A percentile compares a stretch with the other conserved stretches of the same genome.
Evolutionary conservation across 768 basidiomycete species (phyloP).

Genomic region (Termitomyces sp.): DNA sequence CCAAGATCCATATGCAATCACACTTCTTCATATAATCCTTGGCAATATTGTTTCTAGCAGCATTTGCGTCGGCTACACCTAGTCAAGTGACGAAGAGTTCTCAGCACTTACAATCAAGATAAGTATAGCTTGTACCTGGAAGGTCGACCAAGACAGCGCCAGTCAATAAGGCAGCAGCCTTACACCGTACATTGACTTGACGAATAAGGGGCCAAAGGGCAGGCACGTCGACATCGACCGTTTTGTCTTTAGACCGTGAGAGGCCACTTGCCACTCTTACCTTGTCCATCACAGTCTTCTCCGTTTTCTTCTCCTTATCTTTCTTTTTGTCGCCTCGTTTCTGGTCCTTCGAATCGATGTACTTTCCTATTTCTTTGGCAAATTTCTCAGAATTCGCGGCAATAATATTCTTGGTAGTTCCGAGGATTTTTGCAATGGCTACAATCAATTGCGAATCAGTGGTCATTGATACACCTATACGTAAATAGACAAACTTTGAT

Average conservation of each 20-base stretch:
- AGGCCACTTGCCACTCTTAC: constrained; percentile 22
- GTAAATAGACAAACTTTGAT: constrained; percentile 36
- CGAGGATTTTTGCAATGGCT: constrained; percentile 48
- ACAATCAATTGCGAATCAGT: not conserved
- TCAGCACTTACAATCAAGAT: not conserved
- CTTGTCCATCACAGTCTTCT: constrained; percentile 33
- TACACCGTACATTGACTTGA: constrained; percentile 58
- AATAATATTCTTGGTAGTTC: constrained; percentile 49
- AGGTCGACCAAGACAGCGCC: constrained; percentile 66
- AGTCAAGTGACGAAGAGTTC: not conserved
- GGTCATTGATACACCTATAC: not conserved
- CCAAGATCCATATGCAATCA: constrained; percentile 64
- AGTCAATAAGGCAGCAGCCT: constrained; percentile 47
- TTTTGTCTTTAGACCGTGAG: constrained; percentile 20
- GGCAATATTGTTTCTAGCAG: constrained; percentile 58
- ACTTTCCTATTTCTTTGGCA: constrained; percentile 53
- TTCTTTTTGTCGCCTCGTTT: constrained; percentile 45
- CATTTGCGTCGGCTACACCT: constrained; percentile 65
- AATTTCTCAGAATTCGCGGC: constrained; percentile 51
- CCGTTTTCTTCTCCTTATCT: constrained; percentile 28
- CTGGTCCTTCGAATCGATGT: constrained; percentile 64
- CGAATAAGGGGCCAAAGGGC: constrained; percentile 64
- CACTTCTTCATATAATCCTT: constrained; percentile 68
- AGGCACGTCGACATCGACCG: constrained; percentile 29
- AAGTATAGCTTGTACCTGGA: constrained; percentile 38